Percentiles rank a stretch among this genome's conserved stretches.
phyloP scores from a whole-genome alignment of 495 filamentous ascomycete species.

The Filosporella fistucella region DNA sequence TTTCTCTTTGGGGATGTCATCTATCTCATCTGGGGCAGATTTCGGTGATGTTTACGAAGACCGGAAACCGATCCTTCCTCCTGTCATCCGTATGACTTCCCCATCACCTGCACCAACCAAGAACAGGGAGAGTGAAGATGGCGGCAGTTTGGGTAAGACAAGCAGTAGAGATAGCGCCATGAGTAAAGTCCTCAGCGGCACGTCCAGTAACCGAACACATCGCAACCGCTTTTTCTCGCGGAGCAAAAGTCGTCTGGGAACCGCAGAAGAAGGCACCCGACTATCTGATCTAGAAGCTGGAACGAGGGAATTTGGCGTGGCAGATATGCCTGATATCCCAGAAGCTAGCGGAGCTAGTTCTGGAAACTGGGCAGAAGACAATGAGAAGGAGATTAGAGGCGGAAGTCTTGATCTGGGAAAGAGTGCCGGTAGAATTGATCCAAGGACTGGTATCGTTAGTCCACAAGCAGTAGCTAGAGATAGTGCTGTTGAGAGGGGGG shows the following conservation, averaged over 20 bases:
- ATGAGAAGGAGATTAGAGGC: background rate
- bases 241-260: conserved; percentile 15
- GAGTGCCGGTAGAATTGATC: conserved; percentile 23
- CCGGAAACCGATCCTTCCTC: conserved; percentile 19
- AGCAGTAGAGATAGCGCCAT: background rate
- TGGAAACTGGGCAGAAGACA: conserved; percentile 3
- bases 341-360: conserved; percentile 19
- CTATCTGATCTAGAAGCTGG: conserved; percentile 33
- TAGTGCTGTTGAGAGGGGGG: conserved; percentile 20
- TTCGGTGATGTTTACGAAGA: conserved; percentile 68
- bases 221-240: conserved; percentile 33
- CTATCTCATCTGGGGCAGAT: conserved; percentile 53
- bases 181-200: conserved; percentile 5
- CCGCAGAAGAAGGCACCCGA: conserved; percentile 22
- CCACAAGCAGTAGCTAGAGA: conserved; percentile 25
- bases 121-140: conserved; percentile 1
- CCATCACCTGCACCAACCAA: conserved; percentile 4
- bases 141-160: conserved; percentile 1
- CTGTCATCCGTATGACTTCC: conserved; percentile 5
- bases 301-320: conserved; percentile 12
- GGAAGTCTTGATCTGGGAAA: background rate
- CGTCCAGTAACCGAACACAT: conserved; percentile 23
- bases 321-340: conserved; percentile 32
- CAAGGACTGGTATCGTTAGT: conserved; percentile 29
- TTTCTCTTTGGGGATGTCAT: conserved; percentile 68